Percentiles rank a stretch among this genome's conserved stretches.
These are phyloP conservation scores for Sodiomyces alkalinus DNA, from an alignment of 2,329 filamentous ascomycete species.

Conservation along the genomic window DNA sequence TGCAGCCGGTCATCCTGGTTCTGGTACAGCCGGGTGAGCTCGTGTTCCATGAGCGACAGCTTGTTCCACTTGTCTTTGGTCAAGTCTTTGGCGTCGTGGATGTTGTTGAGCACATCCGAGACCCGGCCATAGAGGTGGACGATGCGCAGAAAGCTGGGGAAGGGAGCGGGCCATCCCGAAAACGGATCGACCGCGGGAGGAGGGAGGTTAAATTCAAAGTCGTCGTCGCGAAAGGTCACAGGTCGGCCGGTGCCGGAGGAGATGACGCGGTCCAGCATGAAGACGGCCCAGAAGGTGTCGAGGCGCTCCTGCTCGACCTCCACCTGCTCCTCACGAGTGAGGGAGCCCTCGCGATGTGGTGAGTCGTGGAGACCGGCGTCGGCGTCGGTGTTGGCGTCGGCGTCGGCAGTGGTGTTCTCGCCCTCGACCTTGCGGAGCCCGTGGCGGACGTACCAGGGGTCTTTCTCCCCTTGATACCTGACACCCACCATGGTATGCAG, in stretches of 20 bases:
- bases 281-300: conserved; percentile 83
- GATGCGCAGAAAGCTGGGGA: conserved; percentile 67
- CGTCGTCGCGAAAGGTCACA: conserved; percentile 69
- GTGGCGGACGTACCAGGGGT: conserved; percentile 31
- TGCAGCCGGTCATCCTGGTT: conserved; percentile 58
- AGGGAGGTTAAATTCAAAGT: conserved; percentile 66
- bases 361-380: conserved; percentile 23
- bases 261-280: conserved; percentile 74
- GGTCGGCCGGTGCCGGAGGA: conserved; percentile 76
- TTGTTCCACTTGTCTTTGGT: conserved; percentile 58
- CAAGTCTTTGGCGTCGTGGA: conserved; percentile 58
- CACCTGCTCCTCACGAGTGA: conserved; percentile 36
- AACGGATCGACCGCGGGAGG: conserved; percentile 31
- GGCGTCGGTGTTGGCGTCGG: conserved; percentile 18
- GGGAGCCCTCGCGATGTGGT: conserved; percentile 21
- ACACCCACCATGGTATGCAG: conserved; percentile 71
- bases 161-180: conserved; percentile 60
- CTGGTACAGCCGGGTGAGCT: conserved; percentile 59
- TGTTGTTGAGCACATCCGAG: conserved; percentile 71
- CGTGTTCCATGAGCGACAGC: conserved; percentile 63
- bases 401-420: conserved; percentile 14
- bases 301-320: conserved; percentile 68
- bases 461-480: conserved; percentile 38
- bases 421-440: conserved; percentile 25
- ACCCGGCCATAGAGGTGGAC: conserved; percentile 76